A percentile compares a stretch with the other conserved stretches of the same genome.
Evolutionary conservation across 306 rosid species (phyloP).

Genomic region (Gillenia trifoliata): DNA sequence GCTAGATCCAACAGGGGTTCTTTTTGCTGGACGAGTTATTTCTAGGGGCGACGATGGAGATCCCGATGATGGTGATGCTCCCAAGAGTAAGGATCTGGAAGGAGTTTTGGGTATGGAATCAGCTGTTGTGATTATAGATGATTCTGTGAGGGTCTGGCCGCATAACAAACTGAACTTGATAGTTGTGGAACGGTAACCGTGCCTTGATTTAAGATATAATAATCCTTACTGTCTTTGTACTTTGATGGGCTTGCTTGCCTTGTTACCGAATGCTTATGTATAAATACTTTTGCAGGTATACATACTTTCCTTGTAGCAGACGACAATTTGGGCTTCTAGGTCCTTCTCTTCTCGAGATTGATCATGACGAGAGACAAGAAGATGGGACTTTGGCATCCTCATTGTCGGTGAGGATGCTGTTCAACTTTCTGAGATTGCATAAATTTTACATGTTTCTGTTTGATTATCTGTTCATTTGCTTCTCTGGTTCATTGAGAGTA

Average conservation of each 20-base stretch:
- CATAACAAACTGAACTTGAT: conserved; percentile 96
- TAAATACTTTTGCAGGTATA: conserved; percentile 56
- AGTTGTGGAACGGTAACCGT: conserved; percentile 83
- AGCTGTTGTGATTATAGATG: conserved; percentile 87
- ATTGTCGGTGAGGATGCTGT: conserved; percentile 55
- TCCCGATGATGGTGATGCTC: conserved; percentile 68
- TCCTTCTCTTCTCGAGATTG: conserved; percentile 94
- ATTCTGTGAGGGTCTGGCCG: conserved; percentile 99
- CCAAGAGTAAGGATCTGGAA: conserved; percentile 94
- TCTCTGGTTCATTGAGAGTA: conserved; percentile 71
- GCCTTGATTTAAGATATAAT: conserved; percentile 7
- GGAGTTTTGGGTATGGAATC: conserved; percentile 99
- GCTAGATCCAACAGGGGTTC: conserved; percentile 82
- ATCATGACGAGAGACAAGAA: conserved; percentile 91
- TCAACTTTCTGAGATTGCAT: conserved; percentile 1
- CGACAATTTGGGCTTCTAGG: conserved; percentile 97
- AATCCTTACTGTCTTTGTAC: conserved; percentile 10
- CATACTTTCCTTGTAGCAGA: conserved; percentile 91
- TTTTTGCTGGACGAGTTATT: conserved; percentile 92
- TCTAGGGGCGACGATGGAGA: conserved; percentile 93
- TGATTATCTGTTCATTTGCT: conserved; percentile 23
- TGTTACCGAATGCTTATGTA: conserved; percentile 6
- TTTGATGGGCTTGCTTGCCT: conserved; percentile 18
- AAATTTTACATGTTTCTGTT: conserved; percentile 3
- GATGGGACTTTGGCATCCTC: conserved; percentile 90